Conservation (phyloP, 1,284 basidiomycete genomes). For the Rhodotorula sp. region DNA sequence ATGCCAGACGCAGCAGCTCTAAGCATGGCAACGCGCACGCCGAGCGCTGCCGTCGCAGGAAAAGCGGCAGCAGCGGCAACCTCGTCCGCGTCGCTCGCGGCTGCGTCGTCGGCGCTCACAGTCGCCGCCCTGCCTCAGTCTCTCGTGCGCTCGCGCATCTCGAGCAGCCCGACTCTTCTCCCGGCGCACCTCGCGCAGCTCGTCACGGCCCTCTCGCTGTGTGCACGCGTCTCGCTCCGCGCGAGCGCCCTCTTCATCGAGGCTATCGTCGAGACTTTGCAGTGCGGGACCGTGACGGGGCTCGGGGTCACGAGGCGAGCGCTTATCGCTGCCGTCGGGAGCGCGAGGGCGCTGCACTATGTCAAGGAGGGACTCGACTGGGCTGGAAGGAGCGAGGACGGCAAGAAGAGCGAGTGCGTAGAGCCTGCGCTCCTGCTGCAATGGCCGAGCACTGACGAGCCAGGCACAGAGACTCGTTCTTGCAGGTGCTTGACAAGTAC, state of each 20-base stretch:
- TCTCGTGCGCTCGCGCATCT: slow-evolving; percentile 24
- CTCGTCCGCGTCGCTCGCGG: neutral
- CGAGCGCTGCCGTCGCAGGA: too few species aligned
- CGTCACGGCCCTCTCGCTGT: slow-evolving; percentile 52
- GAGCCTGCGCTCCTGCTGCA: neutral
- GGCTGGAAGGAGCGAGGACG: slow-evolving; percentile 35
- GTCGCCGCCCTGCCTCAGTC: slow-evolving; percentile 11
- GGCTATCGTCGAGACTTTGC: slow-evolving; percentile 50
- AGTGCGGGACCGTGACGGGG: slow-evolving; percentile 42
- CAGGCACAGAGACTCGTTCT: slow-evolving; percentile 48
- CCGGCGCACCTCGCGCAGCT: slow-evolving; percentile 52
- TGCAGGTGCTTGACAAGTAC: slow-evolving; percentile 55
- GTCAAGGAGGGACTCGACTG: slow-evolving; percentile 46
- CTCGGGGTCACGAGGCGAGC: slow-evolving; percentile 52
- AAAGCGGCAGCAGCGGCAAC: too few species aligned
- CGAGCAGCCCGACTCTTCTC: slow-evolving; percentile 48
- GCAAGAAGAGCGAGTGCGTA: slow-evolving; percentile 26
- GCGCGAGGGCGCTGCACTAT: slow-evolving; percentile 51
- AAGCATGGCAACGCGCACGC: too few species aligned
- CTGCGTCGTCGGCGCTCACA: neutral
- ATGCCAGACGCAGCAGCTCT: too few species aligned
- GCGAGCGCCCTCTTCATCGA: slow-evolving; percentile 53
- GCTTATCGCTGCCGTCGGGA: slow-evolving; percentile 52
- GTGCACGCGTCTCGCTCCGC: slow-evolving; percentile 50
- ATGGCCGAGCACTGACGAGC: neutral